phyloP scores from a whole-genome alignment of 1,284 basidiomycete genomes.

The Leccinum colubrinum region DNA sequence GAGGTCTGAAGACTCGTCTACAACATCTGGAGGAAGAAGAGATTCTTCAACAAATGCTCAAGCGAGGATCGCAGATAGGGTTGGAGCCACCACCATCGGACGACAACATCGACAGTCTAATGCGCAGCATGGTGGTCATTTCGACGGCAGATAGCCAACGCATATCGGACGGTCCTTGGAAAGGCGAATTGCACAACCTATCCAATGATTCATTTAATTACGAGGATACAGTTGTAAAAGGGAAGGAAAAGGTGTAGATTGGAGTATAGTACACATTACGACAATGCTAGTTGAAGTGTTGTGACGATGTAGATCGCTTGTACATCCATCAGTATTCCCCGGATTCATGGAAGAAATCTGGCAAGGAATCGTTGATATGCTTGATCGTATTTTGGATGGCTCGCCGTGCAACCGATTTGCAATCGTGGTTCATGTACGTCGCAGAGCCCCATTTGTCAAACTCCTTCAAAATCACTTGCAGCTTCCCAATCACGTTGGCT shows the following conservation, averaged over 20 bases:
- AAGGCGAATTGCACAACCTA: slow-evolving; percentile 11
- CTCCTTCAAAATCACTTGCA: slow-evolving; percentile 57
- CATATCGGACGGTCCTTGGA: slow-evolving; percentile 32
- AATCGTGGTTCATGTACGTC: slow-evolving; percentile 73
- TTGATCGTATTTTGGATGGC: slow-evolving; percentile 53
- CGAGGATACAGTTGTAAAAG: slow-evolving; percentile 29
- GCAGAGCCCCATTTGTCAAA: slow-evolving; percentile 66
- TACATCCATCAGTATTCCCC: slow-evolving; percentile 28
- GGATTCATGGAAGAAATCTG: slow-evolving; percentile 53
- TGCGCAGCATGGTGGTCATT: slow-evolving; percentile 58
- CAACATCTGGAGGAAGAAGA: slow-evolving; percentile 64
- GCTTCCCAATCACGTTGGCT: slow-evolving; percentile 61
- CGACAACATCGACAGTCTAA: slow-evolving; percentile 57
- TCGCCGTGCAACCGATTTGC: slow-evolving; percentile 52
- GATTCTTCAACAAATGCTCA: slow-evolving; percentile 57
- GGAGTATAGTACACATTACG: background rate
- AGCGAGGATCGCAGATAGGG: slow-evolving; percentile 52
- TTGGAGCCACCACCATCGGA: slow-evolving; percentile 52
- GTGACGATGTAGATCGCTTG: background rate
- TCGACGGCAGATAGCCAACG: slow-evolving; percentile 16
- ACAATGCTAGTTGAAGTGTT: background rate
- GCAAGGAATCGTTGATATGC: slow-evolving; percentile 51
- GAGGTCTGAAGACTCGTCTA: slow-evolving; percentile 49
- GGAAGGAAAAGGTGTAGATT: slow-evolving; percentile 22
- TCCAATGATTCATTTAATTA: slow-evolving; percentile 22